These are phyloP conservation scores for Penicillium sp. DNA, from an alignment of 2,329 filamentous ascomycete genomes.

Conservation along the genomic window DNA sequence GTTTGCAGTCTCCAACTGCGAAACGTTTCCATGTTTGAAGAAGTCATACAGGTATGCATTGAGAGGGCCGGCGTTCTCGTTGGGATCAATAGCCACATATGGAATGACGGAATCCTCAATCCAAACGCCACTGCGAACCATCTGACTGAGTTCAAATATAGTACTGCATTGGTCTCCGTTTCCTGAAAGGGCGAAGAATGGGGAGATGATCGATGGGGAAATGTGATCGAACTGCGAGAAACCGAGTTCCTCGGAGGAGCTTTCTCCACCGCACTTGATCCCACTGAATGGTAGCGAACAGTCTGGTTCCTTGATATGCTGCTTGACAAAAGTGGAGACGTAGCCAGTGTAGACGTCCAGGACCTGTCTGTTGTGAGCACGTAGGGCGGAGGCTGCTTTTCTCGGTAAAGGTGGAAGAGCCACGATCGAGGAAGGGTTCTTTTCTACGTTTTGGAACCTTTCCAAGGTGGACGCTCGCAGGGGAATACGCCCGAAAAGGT, in stretches of 20 bases:
- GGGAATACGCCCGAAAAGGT: conserved; percentile 62
- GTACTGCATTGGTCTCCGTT: conserved; percentile 61
- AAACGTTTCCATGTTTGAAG: conserved; percentile 67
- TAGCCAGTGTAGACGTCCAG: conserved; percentile 66
- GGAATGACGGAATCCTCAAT: conserved; percentile 72
- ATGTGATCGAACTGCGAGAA: background rate
- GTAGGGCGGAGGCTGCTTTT: conserved; percentile 55
- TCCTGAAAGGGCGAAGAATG: conserved; percentile 70
- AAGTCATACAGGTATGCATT: conserved; percentile 64
- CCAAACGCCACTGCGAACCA: conserved; percentile 66
- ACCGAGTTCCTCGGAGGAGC: background rate
- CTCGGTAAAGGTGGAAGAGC: conserved; percentile 63
- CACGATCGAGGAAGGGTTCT: conserved; percentile 61
- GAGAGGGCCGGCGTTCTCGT: conserved; percentile 48
- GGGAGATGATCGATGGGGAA: conserved; percentile 32
- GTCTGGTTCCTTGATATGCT: conserved; percentile 59
- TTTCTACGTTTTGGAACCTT: conserved; percentile 44
- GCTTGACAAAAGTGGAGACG: conserved; percentile 64
- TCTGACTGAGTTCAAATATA: conserved; percentile 65
- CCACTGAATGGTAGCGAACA: conserved; percentile 58
- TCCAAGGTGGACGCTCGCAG: conserved; percentile 47
- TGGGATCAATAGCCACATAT: conserved; percentile 60
- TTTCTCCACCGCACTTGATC: conserved; percentile 26
- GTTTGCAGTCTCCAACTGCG: conserved; percentile 62
- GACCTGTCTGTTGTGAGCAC: conserved; percentile 63